Conservation (phyloP, 2,329 filamentous ascomycete species). For the Xylaria multiplex region DNA sequence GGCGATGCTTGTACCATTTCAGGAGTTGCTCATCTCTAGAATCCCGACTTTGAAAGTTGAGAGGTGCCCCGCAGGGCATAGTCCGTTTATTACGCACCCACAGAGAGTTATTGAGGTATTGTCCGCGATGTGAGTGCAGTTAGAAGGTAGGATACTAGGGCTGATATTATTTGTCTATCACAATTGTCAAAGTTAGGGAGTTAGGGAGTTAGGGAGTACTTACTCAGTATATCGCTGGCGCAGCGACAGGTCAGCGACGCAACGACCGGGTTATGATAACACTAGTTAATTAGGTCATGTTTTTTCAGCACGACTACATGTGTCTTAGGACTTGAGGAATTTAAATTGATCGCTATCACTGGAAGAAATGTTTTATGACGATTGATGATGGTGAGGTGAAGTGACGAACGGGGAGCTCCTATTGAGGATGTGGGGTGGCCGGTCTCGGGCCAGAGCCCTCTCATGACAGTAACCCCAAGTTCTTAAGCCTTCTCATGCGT, state of each 20-base stretch:
- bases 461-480: neutral
- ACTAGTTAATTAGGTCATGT: neutral
- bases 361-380: too few species aligned
- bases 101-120: constrained; percentile 32
- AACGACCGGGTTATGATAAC: neutral
- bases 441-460: constrained; percentile 9
- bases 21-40: constrained; percentile 30
- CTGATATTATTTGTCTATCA: neutral
- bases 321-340: too few species aligned
- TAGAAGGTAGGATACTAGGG: neutral
- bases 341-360: too few species aligned
- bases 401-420: neutral
- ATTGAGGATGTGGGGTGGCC: constrained; percentile 23
- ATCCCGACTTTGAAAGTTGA: constrained; percentile 28
- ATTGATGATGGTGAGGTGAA: too few species aligned
- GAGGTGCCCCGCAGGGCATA: constrained; percentile 26
- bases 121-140: constrained; percentile 18
- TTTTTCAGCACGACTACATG: too few species aligned
- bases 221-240: neutral
- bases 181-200: neutral
- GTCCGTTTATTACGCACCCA: constrained; percentile 33
- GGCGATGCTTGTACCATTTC: constrained; percentile 27
- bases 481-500: neutral
- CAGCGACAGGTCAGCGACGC: neutral
- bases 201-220: neutral